Conservation (phyloP, 192 early-diverging fungal genomes). For the Podila epicladia region DNA sequence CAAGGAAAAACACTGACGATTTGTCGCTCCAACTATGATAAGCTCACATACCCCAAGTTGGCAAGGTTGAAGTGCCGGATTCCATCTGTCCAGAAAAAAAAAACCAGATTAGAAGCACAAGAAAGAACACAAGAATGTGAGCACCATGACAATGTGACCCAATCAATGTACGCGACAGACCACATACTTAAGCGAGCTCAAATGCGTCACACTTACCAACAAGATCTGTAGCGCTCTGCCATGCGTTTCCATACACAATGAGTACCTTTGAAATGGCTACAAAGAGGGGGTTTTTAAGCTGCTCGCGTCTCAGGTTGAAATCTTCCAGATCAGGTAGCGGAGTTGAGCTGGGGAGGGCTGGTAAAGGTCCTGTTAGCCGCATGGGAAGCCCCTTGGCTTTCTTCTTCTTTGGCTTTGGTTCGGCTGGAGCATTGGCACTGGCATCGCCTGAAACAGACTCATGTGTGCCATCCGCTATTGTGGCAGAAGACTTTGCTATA, state of each 20-base stretch:
- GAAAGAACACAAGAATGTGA: not conserved
- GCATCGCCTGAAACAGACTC: too few relatives aligned
- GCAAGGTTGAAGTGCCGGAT: conserved; percentile 44
- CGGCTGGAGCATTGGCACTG: too few relatives aligned
- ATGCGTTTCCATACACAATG: conserved; percentile 44
- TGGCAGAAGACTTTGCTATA: too few relatives aligned
- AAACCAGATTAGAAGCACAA: not conserved
- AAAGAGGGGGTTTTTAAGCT: conserved; percentile 40
- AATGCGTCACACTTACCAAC: conserved; percentile 23
- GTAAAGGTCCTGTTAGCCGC: conserved; percentile 21
- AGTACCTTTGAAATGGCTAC: conserved; percentile 39
- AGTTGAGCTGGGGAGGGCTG: conserved; percentile 18
- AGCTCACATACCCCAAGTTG: conserved; percentile 34
- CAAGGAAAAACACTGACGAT: not conserved
- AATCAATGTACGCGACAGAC: not conserved
- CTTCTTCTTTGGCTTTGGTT: conserved; percentile 14
- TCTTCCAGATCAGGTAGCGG: conserved; percentile 33
- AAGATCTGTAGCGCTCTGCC: conserved; percentile 49
- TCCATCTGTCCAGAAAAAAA: conserved; percentile 22
- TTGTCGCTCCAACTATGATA: not conserved
- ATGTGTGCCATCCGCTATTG: too few relatives aligned
- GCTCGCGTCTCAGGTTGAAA: conserved; percentile 31
- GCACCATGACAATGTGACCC: not conserved
- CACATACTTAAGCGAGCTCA: not conserved
- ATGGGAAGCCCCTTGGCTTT: conserved; percentile 1